Percentiles rank a stretch among this genome's conserved stretches.
Conservation (phyloP, 352 stramenopile species). For the Globisporangium emineosum region DNA sequence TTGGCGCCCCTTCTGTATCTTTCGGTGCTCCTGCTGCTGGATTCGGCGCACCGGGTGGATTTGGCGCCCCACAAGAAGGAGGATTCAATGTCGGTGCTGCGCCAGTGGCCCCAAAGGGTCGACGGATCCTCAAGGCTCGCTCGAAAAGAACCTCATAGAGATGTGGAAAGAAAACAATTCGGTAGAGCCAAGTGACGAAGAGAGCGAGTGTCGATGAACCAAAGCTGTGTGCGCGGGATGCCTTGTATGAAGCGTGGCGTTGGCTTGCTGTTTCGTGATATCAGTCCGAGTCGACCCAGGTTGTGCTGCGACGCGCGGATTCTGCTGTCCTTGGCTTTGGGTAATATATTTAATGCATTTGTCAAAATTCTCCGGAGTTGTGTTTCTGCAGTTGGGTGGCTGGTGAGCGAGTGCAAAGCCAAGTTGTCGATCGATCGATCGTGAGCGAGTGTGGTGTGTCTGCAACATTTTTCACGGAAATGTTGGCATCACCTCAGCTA, state of each 20-base stretch:
- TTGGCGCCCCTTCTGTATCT: constrained; percentile 20
- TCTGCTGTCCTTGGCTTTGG: constrained; percentile 11
- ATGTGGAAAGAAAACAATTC: constrained; percentile 10
- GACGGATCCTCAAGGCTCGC: constrained; percentile 57
- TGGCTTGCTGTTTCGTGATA: constrained; percentile 11
- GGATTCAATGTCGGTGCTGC: constrained; percentile 70
- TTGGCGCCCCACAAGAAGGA: constrained; percentile 34
- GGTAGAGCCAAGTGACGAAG: background rate
- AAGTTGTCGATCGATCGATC: background rate
- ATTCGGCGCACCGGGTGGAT: constrained; percentile 22
- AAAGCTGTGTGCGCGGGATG: background rate
- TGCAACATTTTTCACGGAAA: background rate
- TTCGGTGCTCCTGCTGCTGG: constrained; percentile 30
- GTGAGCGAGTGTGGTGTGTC: background rate
- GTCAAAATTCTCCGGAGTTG: background rate
- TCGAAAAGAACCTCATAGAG: constrained; percentile 26
- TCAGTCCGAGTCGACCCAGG: constrained; percentile 6
- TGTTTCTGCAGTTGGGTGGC: background rate
- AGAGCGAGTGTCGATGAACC: background rate
- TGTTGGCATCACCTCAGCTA: background rate
- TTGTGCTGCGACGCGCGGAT: background rate
- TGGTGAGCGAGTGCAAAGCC: background rate
- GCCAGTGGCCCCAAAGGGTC: constrained; percentile 39
- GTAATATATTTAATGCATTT: constrained; percentile 29
- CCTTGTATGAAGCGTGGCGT: background rate